phyloP scores from a whole-genome alignment of 352 stramenopile genomes.

The Globisporangium parvum region DNA sequence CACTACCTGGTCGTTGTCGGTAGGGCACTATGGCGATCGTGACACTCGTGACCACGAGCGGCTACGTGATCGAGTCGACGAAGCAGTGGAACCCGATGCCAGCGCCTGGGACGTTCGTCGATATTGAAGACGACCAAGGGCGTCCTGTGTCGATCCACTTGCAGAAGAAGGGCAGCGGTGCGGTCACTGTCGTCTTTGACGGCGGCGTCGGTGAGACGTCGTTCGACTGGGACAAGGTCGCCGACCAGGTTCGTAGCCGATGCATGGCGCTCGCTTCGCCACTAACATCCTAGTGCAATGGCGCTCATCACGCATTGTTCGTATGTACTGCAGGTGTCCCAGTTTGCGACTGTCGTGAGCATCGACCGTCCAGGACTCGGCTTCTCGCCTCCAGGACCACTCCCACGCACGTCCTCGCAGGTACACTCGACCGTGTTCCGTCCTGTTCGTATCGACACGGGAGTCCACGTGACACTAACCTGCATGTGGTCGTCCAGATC shows the following conservation, averaged over 20 bases:
- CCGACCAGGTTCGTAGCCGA: constrained; percentile 18
- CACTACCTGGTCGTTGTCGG: constrained; percentile 1
- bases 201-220: constrained; percentile 76
- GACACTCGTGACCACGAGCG: constrained; percentile 39
- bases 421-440: constrained; percentile 2
- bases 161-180: constrained; percentile 32
- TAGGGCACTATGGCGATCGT: constrained; percentile 36
- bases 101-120: constrained; percentile 40
- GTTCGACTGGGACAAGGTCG: constrained; percentile 82
- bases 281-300: not conserved
- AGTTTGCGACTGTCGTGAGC: constrained; percentile 50
- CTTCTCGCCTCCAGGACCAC: constrained; percentile 43
- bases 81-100: constrained; percentile 53
- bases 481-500: constrained; percentile 21
- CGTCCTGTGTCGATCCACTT: constrained; percentile 40
- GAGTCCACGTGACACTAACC: not conserved
- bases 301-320: too few relatives aligned
- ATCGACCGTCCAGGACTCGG: constrained; percentile 72
- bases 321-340: constrained; percentile 16
- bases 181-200: constrained; percentile 66
- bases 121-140: constrained; percentile 34
- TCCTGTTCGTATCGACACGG: too few relatives aligned
- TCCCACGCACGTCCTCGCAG: constrained; percentile 48
- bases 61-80: constrained; percentile 64
- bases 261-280: not conserved